phyloP scores from a whole-genome alignment of 768 basidiomycete genomes.

The Vararia minispora region DNA sequence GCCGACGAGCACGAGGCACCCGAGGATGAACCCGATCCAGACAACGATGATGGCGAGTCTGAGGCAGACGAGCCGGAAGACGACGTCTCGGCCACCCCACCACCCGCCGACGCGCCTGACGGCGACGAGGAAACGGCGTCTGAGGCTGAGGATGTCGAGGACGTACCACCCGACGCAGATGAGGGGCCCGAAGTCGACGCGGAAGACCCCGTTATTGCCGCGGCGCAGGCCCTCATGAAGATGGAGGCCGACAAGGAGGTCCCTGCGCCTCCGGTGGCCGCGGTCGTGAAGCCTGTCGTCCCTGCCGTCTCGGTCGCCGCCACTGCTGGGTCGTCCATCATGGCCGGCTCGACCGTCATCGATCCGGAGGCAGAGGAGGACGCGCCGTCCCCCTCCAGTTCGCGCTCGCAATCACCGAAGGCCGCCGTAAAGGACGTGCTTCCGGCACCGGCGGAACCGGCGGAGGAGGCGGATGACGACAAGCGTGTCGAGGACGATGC shows the following conservation, averaged over 20 bases:
- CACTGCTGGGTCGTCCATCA: conserved; percentile 35
- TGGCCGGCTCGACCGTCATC: conserved; percentile 32
- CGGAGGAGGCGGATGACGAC: conserved; percentile 19
- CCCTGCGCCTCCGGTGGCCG: conserved; percentile 2
- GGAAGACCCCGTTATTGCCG: conserved; percentile 14
- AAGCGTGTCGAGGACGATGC: conserved; percentile 24
- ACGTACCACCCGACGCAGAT: conserved; percentile 15
- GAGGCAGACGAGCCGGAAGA: conserved; percentile 21
- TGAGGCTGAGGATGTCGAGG: conserved; percentile 17
- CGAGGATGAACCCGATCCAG: no score
- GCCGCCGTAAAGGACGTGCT: conserved; percentile 21
- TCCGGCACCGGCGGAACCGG: conserved; percentile 10
- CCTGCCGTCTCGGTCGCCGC: conserved; percentile 19
- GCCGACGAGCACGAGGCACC: conserved; percentile 8
- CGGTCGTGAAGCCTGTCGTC: conserved; percentile 2
- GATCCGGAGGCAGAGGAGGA: no score
- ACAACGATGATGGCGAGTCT: conserved; percentile 15
- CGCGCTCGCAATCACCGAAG: conserved; percentile 32
- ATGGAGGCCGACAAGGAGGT: conserved; percentile 8
- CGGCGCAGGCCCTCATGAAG: conserved; percentile 6
- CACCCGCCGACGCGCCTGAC: conserved; percentile 11
- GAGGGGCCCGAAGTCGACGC: conserved; percentile 19
- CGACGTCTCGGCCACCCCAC: conserved; percentile 24
- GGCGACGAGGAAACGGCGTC: conserved; percentile 11
- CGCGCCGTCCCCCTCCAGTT: conserved; percentile 25